Conservation (phyloP, 148 eudicot genomes). For the Fagopyrum tataricum region DNA sequence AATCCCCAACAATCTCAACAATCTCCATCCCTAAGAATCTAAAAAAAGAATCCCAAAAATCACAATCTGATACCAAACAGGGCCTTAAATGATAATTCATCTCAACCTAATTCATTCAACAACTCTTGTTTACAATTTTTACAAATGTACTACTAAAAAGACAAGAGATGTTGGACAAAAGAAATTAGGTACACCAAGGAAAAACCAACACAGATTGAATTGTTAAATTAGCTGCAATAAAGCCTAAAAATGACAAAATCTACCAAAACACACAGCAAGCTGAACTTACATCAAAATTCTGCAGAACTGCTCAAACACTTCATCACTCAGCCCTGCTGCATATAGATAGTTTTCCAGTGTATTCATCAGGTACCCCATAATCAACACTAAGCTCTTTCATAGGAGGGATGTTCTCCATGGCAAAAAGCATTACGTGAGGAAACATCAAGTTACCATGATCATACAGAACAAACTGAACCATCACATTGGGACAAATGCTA, state of each 20-base stretch:
- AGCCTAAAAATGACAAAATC: neutral
- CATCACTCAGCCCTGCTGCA: constrained; percentile 33
- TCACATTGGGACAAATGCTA: constrained; percentile 67
- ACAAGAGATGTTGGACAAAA: neutral
- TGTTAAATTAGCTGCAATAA: neutral
- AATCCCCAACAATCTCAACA: no score
- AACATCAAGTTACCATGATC: constrained; percentile 66
- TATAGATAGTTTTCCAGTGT: constrained; percentile 61
- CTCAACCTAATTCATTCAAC: constrained; percentile 5
- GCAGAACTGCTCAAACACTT: neutral
- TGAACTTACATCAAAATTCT: constrained; percentile 2
- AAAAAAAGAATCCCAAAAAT: no score
- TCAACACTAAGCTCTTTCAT: constrained; percentile 84
- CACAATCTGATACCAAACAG: no score
- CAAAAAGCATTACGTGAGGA: constrained; percentile 81
- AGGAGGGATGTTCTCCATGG: constrained; percentile 84
- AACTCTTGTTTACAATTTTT: neutral
- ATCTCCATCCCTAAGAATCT: no score
- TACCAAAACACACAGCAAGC: neutral
- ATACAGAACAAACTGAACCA: constrained; percentile 71
- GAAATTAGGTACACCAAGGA: neutral
- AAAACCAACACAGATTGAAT: neutral
- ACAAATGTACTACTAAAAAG: no score
- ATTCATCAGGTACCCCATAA: constrained; percentile 78
- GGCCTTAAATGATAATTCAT: neutral